These are phyloP conservation scores for Blumeria graminis DNA, from an alignment of 2,329 filamentous ascomycete species.

Conservation along the genomic window DNA sequence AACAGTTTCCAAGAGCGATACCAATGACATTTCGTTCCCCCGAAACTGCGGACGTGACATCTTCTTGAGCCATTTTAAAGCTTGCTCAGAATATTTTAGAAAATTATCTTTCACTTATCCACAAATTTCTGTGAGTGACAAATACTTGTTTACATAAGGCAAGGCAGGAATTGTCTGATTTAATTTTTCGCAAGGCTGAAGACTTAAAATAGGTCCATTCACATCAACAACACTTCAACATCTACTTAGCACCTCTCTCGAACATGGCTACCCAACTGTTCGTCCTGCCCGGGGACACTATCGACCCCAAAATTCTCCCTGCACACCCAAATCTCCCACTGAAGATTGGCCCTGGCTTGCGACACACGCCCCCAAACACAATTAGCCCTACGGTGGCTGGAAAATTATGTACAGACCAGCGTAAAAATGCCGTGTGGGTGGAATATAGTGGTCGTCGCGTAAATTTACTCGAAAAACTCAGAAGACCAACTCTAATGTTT, in stretches of 20 bases:
- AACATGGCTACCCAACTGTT: constrained; percentile 24
- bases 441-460: constrained; percentile 48
- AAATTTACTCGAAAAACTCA: constrained; percentile 13
- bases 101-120: too few species aligned
- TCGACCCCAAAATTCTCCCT: constrained; percentile 43
- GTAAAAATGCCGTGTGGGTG: constrained; percentile 58
- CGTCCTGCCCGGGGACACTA: constrained; percentile 59
- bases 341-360: constrained; percentile 63
- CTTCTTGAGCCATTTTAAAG: constrained; percentile 13
- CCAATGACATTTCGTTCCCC: constrained; percentile 55
- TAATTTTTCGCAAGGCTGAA: too few species aligned
- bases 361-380: constrained; percentile 53
- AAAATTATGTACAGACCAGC: constrained; percentile 39
- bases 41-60: constrained; percentile 16
- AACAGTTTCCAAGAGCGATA: constrained; percentile 93
- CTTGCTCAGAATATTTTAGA: too few species aligned
- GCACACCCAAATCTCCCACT: constrained; percentile 44
- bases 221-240: too few species aligned
- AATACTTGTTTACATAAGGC: too few species aligned
- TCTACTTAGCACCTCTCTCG: too few species aligned
- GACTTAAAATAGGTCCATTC: too few species aligned
- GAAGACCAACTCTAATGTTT: background rate
- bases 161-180: too few species aligned
- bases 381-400: constrained; percentile 45
- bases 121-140: too few species aligned